A percentile compares a stretch with the other conserved stretches of the same genome.
Evolutionary conservation across 1,139 yeast genomes (phyloP).

Genomic region (Blastobotrys elegans): DNA sequence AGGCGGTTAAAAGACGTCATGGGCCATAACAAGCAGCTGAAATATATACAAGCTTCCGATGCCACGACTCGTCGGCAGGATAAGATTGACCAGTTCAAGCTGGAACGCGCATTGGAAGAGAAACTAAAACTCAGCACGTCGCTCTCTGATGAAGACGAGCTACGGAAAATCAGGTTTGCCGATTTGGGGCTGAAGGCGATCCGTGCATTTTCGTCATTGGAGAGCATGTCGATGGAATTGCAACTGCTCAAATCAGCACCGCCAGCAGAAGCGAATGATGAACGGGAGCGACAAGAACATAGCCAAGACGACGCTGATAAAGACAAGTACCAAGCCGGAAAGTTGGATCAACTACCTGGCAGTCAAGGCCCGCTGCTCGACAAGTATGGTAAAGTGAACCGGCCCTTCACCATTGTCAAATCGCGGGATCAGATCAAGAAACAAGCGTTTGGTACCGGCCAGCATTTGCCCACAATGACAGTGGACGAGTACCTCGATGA

Average conservation of each 20-base stretch:
- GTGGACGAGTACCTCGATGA: conserved; percentile 88
- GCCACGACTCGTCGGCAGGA: conserved; percentile 59
- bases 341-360: conserved; percentile 3
- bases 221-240: conserved; percentile 51
- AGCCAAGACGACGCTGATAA: not conserved
- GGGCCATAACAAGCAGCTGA: conserved; percentile 17
- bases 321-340: conserved; percentile 8
- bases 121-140: conserved; percentile 26
- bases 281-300: not conserved
- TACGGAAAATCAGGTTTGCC: conserved; percentile 50
- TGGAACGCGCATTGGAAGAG: conserved; percentile 49
- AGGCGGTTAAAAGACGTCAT: conserved; percentile 15
- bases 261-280: not conserved
- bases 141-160: conserved; percentile 54
- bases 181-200: conserved; percentile 51
- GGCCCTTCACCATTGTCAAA: conserved; percentile 74
- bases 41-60: conserved; percentile 36
- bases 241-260: conserved; percentile 41
- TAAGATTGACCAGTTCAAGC: conserved; percentile 64
- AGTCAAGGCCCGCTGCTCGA: conserved; percentile 13
- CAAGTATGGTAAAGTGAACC: conserved; percentile 58
- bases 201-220: conserved; percentile 51
- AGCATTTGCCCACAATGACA: conserved; percentile 87
- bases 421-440: conserved; percentile 53
- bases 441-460: conserved; percentile 88